These are phyloP conservation scores for Amorphotheca resinae DNA, from an alignment of 495 filamentous ascomycete species.

Conservation along the genomic window DNA sequence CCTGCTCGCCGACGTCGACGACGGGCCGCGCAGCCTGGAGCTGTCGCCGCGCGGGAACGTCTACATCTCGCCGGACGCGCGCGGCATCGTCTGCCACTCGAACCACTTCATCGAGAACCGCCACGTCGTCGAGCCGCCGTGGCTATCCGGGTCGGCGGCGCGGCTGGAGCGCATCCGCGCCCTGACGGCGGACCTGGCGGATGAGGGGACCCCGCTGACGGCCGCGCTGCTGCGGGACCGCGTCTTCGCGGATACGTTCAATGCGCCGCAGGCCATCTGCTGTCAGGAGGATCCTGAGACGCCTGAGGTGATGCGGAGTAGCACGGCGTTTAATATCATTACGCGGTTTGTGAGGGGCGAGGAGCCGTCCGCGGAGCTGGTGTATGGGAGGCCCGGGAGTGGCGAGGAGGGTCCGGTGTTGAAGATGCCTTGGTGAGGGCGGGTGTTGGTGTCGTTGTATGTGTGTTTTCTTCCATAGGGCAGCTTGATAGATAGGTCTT, in stretches of 20 bases:
- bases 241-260: slow-evolving; percentile 5
- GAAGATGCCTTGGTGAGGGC: slow-evolving; percentile 5
- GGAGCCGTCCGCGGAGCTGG: slow-evolving; percentile 1
- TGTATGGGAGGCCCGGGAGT: slow-evolving; percentile 7
- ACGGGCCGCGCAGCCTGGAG: slow-evolving; percentile 41
- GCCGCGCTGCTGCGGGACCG: neutral
- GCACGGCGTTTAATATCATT: slow-evolving; percentile 2
- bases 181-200: slow-evolving; percentile 25
- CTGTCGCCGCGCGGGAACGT: slow-evolving; percentile 40
- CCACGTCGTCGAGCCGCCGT: slow-evolving; percentile 35
- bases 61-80: slow-evolving; percentile 31
- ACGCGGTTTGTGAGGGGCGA: slow-evolving; percentile 1
- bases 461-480: no score
- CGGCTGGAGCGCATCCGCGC: slow-evolving; percentile 35
- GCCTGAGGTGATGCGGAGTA: slow-evolving; percentile 2
- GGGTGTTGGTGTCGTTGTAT: no score
- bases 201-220: neutral
- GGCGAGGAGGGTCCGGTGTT: slow-evolving; percentile 4
- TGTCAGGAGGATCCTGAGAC: slow-evolving; percentile 3
- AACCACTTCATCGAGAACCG: slow-evolving; percentile 42
- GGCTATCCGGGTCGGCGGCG: slow-evolving; percentile 40
- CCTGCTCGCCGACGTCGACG: slow-evolving; percentile 43
- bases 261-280: slow-evolving; percentile 7
- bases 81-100: slow-evolving; percentile 42
- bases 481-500: no score